Evolutionary conservation across 768 basidiomycete genomes (phyloP).

Genomic region (Termitomyces sp.): DNA sequence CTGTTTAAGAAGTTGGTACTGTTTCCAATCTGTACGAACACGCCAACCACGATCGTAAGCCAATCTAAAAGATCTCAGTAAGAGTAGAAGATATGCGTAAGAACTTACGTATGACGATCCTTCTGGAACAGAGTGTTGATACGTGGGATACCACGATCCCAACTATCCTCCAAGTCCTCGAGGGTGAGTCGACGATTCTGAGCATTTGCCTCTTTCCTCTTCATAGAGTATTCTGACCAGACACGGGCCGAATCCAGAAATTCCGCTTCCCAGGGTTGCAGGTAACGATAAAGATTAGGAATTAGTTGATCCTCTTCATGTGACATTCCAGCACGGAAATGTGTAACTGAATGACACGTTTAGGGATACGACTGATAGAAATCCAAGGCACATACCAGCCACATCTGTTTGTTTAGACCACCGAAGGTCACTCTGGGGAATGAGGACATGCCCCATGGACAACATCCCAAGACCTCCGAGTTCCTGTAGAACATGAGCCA

Average conservation of each 20-base stretch:
- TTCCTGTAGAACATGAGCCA: conserved; percentile 43
- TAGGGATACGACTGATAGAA: not conserved
- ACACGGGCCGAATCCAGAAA: conserved; percentile 98
- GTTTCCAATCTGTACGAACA: conserved; percentile 96
- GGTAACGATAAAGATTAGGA: conserved; percentile 94
- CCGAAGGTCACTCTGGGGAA: conserved; percentile 94
- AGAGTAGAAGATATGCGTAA: not conserved
- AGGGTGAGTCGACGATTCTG: conserved; percentile 95
- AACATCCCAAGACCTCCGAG: conserved; percentile 98
- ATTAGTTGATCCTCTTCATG: conserved; percentile 94
- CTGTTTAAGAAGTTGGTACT: conserved; percentile 92
- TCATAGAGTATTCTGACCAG: conserved; percentile 99
- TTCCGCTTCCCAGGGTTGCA: conserved; percentile 97
- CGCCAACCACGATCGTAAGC: conserved; percentile 99
- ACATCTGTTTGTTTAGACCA: conserved; percentile 99
- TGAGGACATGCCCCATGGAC: conserved; percentile 98
- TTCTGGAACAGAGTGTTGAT: conserved; percentile 99
- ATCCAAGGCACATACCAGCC: conserved; percentile 47
- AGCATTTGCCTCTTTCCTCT: conserved; percentile 98
- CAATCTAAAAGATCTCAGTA: conserved; percentile 37
- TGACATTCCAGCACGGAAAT: conserved; percentile 99
- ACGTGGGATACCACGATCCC: conserved; percentile 97
- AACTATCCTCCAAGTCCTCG: conserved; percentile 96
- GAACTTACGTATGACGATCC: conserved; percentile 81
- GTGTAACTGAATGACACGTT: conserved; percentile 56